Conservation (phyloP, 257 asterid species). For the Salvia splendens region DNA sequence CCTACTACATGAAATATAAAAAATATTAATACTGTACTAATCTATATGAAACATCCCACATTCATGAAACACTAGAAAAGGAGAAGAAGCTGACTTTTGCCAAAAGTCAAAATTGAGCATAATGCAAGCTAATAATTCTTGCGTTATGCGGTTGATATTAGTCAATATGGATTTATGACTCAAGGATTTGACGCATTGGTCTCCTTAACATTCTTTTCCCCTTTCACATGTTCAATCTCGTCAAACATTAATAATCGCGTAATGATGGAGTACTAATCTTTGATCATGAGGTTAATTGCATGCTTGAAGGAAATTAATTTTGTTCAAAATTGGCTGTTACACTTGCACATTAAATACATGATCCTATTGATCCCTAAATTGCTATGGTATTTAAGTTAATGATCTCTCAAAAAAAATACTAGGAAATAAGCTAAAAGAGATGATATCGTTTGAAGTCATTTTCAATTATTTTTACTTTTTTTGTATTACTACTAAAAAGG, state of each 20-base stretch:
- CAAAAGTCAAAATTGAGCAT: slow-evolving; percentile 39
- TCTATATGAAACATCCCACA: no score
- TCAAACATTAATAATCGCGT: slow-evolving; percentile 20
- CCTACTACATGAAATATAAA: no score
- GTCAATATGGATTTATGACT: slow-evolving; percentile 34
- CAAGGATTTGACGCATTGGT: slow-evolving; percentile 35
- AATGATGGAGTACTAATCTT: slow-evolving; percentile 13
- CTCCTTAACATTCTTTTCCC: neutral
- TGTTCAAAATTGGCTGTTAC: neutral
- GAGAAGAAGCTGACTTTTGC: neutral
- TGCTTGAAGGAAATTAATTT: neutral
- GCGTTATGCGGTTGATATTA: slow-evolving; percentile 30
- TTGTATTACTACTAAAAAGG: no score
- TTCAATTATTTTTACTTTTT: no score
- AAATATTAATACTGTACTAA: no score
- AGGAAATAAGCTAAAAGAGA: no score
- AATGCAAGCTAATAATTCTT: slow-evolving; percentile 38
- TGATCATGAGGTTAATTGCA: neutral
- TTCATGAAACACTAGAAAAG: neutral
- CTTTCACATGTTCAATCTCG: slow-evolving; percentile 21
- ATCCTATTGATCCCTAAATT: no score
- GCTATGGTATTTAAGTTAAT: no score
- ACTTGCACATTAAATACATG: no score
- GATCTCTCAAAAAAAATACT: no score
- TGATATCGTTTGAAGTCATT: no score